A percentile compares a stretch with the other conserved stretches of the same genome.
Conservation (phyloP, 371 early-diverging fungal species). For the Syncephalis plumigaleata region DNA sequence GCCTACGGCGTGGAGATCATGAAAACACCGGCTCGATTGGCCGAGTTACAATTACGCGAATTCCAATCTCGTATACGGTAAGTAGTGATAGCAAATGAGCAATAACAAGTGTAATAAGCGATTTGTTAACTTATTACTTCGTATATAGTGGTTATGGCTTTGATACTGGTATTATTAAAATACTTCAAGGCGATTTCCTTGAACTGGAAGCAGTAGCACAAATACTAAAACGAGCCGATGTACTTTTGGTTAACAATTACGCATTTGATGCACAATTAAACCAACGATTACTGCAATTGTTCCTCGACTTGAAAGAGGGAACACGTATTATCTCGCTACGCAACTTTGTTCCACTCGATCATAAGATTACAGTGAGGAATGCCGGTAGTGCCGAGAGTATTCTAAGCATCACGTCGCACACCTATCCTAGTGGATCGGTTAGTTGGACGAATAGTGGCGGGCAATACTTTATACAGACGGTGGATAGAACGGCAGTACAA, state of each 20-base stretch:
- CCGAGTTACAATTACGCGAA: conserved; percentile 61
- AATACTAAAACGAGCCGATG: conserved; percentile 66
- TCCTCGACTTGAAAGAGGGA: conserved; percentile 83
- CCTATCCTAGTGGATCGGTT: conserved; percentile 68
- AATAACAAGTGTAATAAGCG: not conserved
- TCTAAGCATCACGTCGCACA: conserved; percentile 48
- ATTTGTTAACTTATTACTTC: not conserved
- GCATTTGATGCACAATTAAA: conserved; percentile 76
- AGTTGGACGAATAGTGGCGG: conserved; percentile 88
- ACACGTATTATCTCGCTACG: conserved; percentile 65
- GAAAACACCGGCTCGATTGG: conserved; percentile 69
- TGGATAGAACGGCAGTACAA: conserved; percentile 47
- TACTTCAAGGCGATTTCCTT: conserved; percentile 61
- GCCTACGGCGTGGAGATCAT: conserved; percentile 84
- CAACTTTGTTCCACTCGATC: conserved; percentile 60
- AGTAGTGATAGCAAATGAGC: conserved; percentile 4
- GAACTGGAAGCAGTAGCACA: conserved; percentile 37
- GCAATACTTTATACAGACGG: conserved; percentile 67
- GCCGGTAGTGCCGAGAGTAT: conserved; percentile 72
- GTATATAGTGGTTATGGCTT: conserved; percentile 38
- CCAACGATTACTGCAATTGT: conserved; percentile 58
- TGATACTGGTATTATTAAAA: conserved; percentile 36
- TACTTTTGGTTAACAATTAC: conserved; percentile 88
- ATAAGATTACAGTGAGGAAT: conserved; percentile 58
- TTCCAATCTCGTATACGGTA: conserved; percentile 68